These are phyloP conservation scores for Penicillium arizonense DNA, from an alignment of 495 filamentous ascomycete genomes.

Conservation along the genomic window DNA sequence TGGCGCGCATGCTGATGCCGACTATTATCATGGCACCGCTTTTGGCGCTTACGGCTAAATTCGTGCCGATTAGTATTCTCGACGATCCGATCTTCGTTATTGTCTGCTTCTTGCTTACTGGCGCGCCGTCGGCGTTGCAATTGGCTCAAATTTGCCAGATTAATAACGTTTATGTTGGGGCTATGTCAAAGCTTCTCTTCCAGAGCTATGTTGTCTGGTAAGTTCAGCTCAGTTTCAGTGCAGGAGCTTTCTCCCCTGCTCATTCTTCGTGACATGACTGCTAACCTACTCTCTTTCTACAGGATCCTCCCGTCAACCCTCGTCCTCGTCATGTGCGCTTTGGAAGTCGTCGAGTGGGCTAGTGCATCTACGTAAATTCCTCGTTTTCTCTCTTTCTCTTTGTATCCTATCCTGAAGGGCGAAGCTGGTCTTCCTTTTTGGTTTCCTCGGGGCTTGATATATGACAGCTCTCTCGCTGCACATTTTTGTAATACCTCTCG, in stretches of 20 bases:
- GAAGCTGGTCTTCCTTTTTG: constrained; percentile 8
- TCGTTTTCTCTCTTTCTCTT: not conserved
- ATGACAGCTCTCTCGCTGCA: not conserved
- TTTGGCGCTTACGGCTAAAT: constrained; percentile 87
- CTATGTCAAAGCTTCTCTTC: constrained; percentile 91
- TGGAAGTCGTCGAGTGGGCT: constrained; percentile 94
- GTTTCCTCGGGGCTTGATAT: not conserved
- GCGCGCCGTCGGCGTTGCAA: constrained; percentile 91
- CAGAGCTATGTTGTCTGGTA: constrained; percentile 97
- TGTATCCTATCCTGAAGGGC: not conserved
- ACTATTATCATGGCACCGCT: constrained; percentile 93
- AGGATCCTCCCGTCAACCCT: constrained; percentile 95
- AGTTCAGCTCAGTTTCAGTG: constrained; percentile 24
- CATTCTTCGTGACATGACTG: not conserved
- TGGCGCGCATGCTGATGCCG: constrained; percentile 90
- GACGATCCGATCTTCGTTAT: constrained; percentile 98
- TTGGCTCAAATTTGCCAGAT: constrained; percentile 98
- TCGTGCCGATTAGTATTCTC: constrained; percentile 86
- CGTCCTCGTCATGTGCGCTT: constrained; percentile 81
- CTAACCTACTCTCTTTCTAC: constrained; percentile 22
- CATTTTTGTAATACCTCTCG: not conserved
- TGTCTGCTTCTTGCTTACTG: constrained; percentile 93
- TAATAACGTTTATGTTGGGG: constrained; percentile 90
- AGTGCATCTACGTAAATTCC: constrained; percentile 12
- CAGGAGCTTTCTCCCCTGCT: not conserved